Percentiles rank a stretch among this genome's conserved stretches.
phyloP scores from a whole-genome alignment of 129 eudicot species.

The carrot (Daucus carota) region DH1_v3.0 NC_030388.2:30014501-30015000 shows the following conservation, averaged over 20 bases:
- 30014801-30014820: not conserved
- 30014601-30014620: not conserved
- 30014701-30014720: not conserved
- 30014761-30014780: not conserved
- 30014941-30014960: not conserved
- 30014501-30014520: not conserved
- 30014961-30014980: not conserved
- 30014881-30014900: slow-evolving; percentile 80
- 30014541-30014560: not conserved
- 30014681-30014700: not conserved
- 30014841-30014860: slow-evolving; percentile 57
- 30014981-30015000: not conserved
- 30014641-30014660: not conserved
- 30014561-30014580: not conserved
- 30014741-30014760: not conserved
- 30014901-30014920: slow-evolving; percentile 93
- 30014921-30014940: slow-evolving; percentile 39
- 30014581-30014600: not conserved
- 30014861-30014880: slow-evolving; percentile 76
- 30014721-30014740: not conserved
- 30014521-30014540: not conserved
- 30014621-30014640: not conserved
- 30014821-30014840: not conserved
- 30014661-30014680: not conserved
- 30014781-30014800: not conserved